Conservation (phyloP, 768 basidiomycete species). For the Boletus pseudopeckii region DNA sequence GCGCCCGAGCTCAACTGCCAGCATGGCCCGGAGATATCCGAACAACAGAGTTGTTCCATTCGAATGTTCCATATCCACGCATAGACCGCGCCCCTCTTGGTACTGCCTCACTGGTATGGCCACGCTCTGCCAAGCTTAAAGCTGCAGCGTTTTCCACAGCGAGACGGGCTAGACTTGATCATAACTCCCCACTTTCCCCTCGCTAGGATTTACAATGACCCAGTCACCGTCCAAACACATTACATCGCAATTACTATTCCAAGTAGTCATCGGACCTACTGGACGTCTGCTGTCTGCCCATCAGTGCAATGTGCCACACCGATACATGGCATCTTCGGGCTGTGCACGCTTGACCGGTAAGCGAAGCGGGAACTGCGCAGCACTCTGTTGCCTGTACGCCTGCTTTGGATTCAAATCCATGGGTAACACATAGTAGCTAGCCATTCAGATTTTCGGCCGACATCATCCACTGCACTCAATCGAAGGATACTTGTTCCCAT, state of each 20-base stretch:
- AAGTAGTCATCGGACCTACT: not conserved
- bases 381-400: not conserved
- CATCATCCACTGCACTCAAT: not conserved
- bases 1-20: not conserved
- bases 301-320: not conserved
- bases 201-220: not conserved
- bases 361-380: not conserved
- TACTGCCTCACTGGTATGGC: constrained; percentile 15
- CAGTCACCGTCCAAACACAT: not conserved
- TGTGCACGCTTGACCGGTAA: not conserved
- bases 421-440: not conserved
- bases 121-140: not conserved
- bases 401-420: not conserved
- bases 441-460: not conserved
- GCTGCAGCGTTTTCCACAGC: not conserved
- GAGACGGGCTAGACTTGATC: not conserved
- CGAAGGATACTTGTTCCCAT: no score
- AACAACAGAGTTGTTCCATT: constrained; percentile 17
- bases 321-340: not conserved
- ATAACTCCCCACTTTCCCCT: not conserved
- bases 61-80: constrained; percentile 25
- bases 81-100: constrained; percentile 1
- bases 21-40: constrained; percentile 17
- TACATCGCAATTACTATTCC: not conserved
- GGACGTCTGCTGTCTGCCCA: not conserved